Percentiles rank a stretch among this genome's conserved stretches.
Conservation (phyloP, 805 yeast genomes). For the Candida coleopterorum region DNA sequence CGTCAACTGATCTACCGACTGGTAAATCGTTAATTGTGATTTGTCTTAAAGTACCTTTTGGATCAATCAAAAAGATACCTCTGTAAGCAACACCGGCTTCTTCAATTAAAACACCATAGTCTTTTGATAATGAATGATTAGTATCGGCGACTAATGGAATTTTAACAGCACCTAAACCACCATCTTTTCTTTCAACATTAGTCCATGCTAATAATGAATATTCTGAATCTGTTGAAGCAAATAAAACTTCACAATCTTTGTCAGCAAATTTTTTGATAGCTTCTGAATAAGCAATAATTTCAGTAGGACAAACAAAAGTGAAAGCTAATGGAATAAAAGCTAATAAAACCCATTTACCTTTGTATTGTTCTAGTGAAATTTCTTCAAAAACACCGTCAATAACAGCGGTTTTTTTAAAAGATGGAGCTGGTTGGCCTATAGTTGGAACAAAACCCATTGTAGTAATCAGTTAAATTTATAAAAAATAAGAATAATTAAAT, state of each 20-base stretch:
- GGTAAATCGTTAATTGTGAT: constrained; percentile 97
- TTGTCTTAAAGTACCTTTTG: constrained; percentile 92
- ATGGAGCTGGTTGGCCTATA: constrained; percentile 95
- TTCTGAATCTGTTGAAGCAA: constrained; percentile 98
- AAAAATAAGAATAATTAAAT: too few relatives aligned
- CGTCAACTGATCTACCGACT: constrained; percentile 98
- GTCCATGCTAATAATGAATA: constrained; percentile 98
- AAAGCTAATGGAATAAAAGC: constrained; percentile 98
- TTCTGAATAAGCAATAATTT: constrained; percentile 97
- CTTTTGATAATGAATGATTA: constrained; percentile 90
- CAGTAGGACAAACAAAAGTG: constrained; percentile 99
- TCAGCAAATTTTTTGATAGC: constrained; percentile 86
- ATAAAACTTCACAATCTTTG: constrained; percentile 82
- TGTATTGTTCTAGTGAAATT: constrained; percentile 87
- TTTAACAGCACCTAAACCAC: constrained; percentile 95
- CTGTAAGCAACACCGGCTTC: constrained; percentile 97
- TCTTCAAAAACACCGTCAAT: constrained; percentile 96
- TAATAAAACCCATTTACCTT: constrained; percentile 96
- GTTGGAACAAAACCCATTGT: constrained; percentile 66
- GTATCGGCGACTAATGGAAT: constrained; percentile 95
- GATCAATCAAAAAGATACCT: constrained; percentile 98
- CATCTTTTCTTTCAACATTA: constrained; percentile 91
- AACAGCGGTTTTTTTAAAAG: constrained; percentile 95
- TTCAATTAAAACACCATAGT: constrained; percentile 96
- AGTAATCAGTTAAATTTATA: too few relatives aligned